A percentile compares a stretch with the other conserved stretches of the same genome.
Evolutionary conservation across 352 stramenopile genomes (phyloP).

Genomic region (Poterioochromonas sp.): DNA sequence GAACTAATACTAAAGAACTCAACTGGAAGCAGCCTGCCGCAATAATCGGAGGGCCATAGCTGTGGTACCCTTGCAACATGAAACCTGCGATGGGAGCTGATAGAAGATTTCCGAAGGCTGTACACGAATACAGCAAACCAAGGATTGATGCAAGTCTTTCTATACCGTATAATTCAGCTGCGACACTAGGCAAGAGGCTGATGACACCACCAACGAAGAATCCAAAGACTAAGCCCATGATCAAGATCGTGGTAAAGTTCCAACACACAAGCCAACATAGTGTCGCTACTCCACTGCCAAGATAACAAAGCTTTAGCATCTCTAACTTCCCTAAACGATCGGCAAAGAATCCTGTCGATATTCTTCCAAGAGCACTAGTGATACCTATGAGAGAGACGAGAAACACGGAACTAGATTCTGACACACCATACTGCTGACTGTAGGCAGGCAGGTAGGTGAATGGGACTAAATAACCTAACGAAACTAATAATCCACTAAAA

Average conservation of each 20-base stretch:
- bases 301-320: background rate
- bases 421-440: background rate
- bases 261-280: background rate
- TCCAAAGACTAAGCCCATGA: background rate
- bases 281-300: background rate
- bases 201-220: slow-evolving; percentile 19
- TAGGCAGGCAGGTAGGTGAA: background rate
- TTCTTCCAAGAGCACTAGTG: background rate
- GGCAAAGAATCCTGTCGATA: background rate
- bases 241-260: background rate
- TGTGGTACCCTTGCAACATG: background rate
- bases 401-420: background rate
- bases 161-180: background rate
- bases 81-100: slow-evolving; percentile 24
- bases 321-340: background rate
- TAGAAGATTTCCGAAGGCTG: slow-evolving; percentile 1
- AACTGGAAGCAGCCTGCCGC: background rate
- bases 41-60: background rate
- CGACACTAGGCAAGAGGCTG: background rate
- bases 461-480: background rate
- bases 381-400: slow-evolving; percentile 4
- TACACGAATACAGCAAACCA: background rate
- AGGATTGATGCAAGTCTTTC: background rate
- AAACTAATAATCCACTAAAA: background rate
- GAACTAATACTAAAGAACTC: background rate